phyloP scores from a whole-genome alignment of 352 stramenopile species.

The Globisporangium alternatum region DNA sequence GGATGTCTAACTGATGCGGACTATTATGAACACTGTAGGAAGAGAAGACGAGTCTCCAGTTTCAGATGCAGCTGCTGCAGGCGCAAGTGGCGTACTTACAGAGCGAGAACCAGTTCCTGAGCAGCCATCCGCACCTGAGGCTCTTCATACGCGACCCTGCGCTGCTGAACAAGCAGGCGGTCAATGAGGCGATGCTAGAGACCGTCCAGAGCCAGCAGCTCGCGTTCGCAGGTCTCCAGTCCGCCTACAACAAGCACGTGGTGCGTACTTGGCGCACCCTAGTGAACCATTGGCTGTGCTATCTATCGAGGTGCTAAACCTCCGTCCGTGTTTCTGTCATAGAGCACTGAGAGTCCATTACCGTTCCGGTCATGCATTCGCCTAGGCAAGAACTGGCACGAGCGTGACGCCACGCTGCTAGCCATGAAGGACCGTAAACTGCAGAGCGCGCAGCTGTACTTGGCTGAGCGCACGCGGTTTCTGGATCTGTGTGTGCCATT shows the following conservation, averaged over 20 bases:
- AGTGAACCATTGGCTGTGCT: not conserved
- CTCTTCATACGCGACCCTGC: not conserved
- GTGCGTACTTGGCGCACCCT: not conserved
- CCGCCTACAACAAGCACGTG: not conserved
- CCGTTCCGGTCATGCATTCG: constrained; percentile 15
- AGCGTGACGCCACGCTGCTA: constrained; percentile 27
- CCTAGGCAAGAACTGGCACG: constrained; percentile 19
- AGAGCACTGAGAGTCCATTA: not conserved
- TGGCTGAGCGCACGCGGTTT: constrained; percentile 33
- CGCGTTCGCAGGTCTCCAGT: not conserved
- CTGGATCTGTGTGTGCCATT: constrained; percentile 32
- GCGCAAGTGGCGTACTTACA: not conserved
- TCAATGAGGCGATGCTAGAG: not conserved
- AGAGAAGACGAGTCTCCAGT: too few species aligned
- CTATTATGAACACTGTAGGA: too few species aligned
- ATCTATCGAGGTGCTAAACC: too few species aligned
- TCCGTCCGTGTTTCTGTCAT: too few species aligned
- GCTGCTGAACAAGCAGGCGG: not conserved
- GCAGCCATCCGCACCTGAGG: not conserved
- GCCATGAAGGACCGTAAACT: constrained; percentile 33
- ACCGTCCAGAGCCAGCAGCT: not conserved
- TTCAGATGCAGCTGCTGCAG: not conserved
- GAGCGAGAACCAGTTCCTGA: not conserved
- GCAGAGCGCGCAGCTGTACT: constrained; percentile 25
- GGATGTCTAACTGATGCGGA: too few species aligned